Evolutionary conservation across 208 protist genomes (phyloP).

Genomic region (Leishmania major): DNA sequence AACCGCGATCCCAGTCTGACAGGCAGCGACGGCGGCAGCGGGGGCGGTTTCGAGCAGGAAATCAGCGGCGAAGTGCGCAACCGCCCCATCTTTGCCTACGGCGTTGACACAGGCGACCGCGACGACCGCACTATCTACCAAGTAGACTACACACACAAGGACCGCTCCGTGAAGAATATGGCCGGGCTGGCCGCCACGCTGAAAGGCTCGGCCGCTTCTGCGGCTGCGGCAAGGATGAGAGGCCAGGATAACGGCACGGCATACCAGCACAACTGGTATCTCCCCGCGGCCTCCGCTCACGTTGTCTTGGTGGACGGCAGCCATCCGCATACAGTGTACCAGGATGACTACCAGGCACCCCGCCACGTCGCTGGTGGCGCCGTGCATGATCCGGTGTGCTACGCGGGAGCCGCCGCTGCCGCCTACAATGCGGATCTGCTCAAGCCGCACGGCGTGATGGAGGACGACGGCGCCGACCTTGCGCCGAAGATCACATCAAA

Average conservation of each 20-base stretch:
- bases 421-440: conserved; percentile 68
- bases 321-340: conserved; percentile 68
- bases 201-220: conserved; percentile 9
- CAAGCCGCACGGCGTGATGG: conserved; percentile 30
- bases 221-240: background rate
- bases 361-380: background rate
- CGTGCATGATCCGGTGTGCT: conserved; percentile 31
- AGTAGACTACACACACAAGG: conserved; percentile 51
- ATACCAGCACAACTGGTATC: conserved; percentile 32
- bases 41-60: conserved; percentile 10
- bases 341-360: conserved; percentile 46
- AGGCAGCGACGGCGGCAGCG: background rate
- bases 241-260: conserved; percentile 17
- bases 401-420: conserved; percentile 51
- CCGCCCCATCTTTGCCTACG: conserved; percentile 62
- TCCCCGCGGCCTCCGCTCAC: conserved; percentile 33
- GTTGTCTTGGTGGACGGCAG: conserved; percentile 31
- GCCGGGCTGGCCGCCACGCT: conserved; percentile 5
- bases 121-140: conserved; percentile 58
- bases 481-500: conserved; percentile 73
- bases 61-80: conserved; percentile 83
- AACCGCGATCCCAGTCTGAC: conserved; percentile 42
- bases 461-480: conserved; percentile 56
- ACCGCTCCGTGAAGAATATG: conserved; percentile 35
- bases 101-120: conserved; percentile 23